Evolutionary conservation across 345 rosid genomes (phyloP), one percentile per base, ranked within the genome.

Genomic region (Murraya koenigii): DNA sequence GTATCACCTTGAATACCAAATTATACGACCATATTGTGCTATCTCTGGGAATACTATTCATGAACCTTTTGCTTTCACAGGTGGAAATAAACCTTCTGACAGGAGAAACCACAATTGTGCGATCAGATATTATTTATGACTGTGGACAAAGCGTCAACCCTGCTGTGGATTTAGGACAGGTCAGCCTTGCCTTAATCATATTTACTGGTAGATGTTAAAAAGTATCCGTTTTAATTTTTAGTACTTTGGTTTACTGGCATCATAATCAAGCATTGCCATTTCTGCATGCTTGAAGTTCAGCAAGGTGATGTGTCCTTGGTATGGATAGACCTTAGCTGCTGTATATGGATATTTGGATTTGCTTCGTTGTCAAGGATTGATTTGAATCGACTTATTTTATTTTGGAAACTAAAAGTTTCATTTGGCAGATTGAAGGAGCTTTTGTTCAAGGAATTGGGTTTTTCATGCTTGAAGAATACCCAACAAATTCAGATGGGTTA

Each of bases 151-250:
- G 99, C 89, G 93, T 95, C 78, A 95, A 93, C 69, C 99, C 99
- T 72, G 95, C 98, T 8, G 94, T 96, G 49, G 98, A 95, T 88
- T 85, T 95, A 82, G 99, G 99, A 85, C 99, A 95, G 95, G 99
- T 93, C 58, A 80, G 84, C 78, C 64, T 66, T 38, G 33, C n/a
- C 62, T 25, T 22, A 49, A 61, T 41, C 58, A 54, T 25, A 64
- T 60, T 22, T 30, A 30, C 38, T 71, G 19, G 22, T 13, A 44
- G 32, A 67, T 59, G 26, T 72, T 5, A 35, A 22, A 15, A 36
- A 7, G 2, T 13, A 19, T 33, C 11, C 8, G 6, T 36, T 19
- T 5, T 26, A 56, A 25, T 11, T 44, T 44, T 41, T 3, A 13
- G 3, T 11, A 20, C 62, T 61, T 59, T 69, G n/a, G 33, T 80